phyloP scores from a whole-genome alignment of 495 filamentous ascomycete genomes.

The Usnea hakonensis region DNA sequence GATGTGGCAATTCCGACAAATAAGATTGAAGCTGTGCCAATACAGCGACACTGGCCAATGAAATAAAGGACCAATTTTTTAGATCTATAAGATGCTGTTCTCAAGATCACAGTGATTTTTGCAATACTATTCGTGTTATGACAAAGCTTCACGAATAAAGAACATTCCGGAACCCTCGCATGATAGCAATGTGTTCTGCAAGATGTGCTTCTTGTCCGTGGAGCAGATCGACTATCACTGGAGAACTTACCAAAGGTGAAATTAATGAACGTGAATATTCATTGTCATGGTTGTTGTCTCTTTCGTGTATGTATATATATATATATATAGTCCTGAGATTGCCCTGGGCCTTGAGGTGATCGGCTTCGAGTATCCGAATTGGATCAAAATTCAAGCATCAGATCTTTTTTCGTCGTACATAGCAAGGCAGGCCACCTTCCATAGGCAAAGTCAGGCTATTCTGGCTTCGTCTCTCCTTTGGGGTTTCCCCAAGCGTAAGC shows the following conservation, averaged over 20 bases:
- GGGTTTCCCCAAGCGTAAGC: constrained; percentile 18
- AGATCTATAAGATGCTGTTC: neutral
- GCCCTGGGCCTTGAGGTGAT: too few relatives aligned
- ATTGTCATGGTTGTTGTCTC: neutral
- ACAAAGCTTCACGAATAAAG: neutral
- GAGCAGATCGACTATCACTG: neutral
- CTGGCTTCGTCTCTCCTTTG: constrained; percentile 41
- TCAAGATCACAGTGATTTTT: neutral
- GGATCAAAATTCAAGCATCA: too few relatives aligned
- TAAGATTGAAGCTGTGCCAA: neutral
- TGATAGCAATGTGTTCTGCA: neutral
- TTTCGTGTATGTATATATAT: neutral
- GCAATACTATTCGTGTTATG: neutral
- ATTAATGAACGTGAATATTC: neutral
- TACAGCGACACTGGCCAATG: neutral
- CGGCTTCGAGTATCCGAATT: too few relatives aligned
- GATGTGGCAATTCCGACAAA: neutral
- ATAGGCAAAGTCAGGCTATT: constrained; percentile 54
- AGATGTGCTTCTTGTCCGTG: neutral
- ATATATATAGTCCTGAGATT: too few relatives aligned
- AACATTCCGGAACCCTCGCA: neutral
- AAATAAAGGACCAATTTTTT: neutral
- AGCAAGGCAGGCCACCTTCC: constrained; percentile 47
- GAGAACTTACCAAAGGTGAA: neutral
- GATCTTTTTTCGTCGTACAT: constrained; percentile 4